These are phyloP conservation scores for Exophiala spinifera DNA, from an alignment of 2,329 filamentous ascomycete genomes.

Conservation along the genomic window DNA sequence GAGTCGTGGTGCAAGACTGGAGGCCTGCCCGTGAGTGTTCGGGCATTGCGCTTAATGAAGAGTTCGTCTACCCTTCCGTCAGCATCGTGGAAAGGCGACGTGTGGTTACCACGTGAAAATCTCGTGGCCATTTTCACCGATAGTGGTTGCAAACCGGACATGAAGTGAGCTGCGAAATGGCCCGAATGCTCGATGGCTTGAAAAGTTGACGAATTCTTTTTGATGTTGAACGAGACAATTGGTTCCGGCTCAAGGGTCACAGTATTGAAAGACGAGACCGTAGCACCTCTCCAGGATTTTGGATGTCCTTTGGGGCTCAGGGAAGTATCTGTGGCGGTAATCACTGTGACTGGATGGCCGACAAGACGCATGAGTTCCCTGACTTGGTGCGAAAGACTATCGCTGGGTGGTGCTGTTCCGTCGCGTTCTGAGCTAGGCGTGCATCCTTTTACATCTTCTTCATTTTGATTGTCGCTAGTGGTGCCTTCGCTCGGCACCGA, in stretches of 20 bases:
- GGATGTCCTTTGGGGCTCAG: conserved; percentile 29
- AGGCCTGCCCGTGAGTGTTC: neutral
- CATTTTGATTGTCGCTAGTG: too few relatives aligned
- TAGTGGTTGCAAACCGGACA: conserved; percentile 32
- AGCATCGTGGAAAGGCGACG: conserved; percentile 19
- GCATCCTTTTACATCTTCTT: conserved; percentile 7
- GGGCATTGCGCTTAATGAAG: neutral
- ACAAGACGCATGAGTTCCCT: conserved; percentile 53
- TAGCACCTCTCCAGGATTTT: conserved; percentile 49
- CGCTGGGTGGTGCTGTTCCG: neutral
- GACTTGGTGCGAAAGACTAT: conserved; percentile 35
- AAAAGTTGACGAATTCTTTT: conserved; percentile 54
- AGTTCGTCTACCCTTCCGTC: conserved; percentile 16
- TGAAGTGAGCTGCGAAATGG: conserved; percentile 53
- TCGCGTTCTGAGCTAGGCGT: conserved; percentile 9
- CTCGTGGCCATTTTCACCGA: conserved; percentile 29
- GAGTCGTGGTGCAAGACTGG: conserved; percentile 5
- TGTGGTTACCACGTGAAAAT: conserved; percentile 21
- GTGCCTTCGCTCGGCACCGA: too few relatives aligned
- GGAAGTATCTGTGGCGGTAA: conserved; percentile 43
- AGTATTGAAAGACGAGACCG: conserved; percentile 61
- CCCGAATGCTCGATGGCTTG: conserved; percentile 48
- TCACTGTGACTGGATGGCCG: conserved; percentile 56
- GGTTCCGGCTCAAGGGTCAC: conserved; percentile 55
- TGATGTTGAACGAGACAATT: conserved; percentile 62